phyloP scores from a whole-genome alignment of 2,329 filamentous ascomycete species.

The Alternaria sp. region DNA sequence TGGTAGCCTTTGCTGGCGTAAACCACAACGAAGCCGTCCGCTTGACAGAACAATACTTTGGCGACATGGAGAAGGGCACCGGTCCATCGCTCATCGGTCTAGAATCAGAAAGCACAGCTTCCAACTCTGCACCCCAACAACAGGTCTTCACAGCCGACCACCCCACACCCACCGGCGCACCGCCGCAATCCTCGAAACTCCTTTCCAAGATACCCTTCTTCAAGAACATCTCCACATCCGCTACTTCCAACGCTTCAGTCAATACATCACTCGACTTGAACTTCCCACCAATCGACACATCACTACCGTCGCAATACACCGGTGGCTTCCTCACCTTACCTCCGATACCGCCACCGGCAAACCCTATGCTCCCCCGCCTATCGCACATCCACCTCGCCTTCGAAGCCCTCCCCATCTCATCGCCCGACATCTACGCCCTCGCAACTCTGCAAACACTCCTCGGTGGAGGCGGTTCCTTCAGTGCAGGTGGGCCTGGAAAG shows the following conservation, averaged over 20 bases:
- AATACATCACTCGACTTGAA: conserved; percentile 59
- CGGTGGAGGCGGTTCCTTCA: conserved; percentile 95
- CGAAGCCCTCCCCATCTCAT: conserved; percentile 89
- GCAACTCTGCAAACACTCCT: conserved; percentile 95
- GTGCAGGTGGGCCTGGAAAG: conserved; percentile 94
- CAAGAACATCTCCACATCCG: conserved; percentile 84
- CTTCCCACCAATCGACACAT: conserved; percentile 64
- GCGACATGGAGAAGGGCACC: conserved; percentile 76
- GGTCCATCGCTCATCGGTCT: conserved; percentile 54
- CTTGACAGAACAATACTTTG: conserved; percentile 86
- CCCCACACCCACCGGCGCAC: conserved; percentile 49
- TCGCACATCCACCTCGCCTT: conserved; percentile 97
- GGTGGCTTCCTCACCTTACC: conserved; percentile 92
- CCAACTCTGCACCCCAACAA: conserved; percentile 42
- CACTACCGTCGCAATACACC: conserved; percentile 80
- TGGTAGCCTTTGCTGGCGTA: conserved; percentile 94
- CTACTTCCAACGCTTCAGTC: conserved; percentile 66
- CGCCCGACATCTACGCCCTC: conserved; percentile 93
- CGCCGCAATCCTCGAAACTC: conserved; percentile 68
- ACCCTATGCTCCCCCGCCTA: conserved; percentile 79
- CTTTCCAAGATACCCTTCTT: conserved; percentile 88
- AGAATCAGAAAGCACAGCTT: conserved; percentile 30
- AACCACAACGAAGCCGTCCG: conserved; percentile 81
- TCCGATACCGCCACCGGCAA: conserved; percentile 77
- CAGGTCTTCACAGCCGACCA: conserved; percentile 58